Conservation (phyloP, 306 rosid genomes). For the Cercis canadensis region DNA sequence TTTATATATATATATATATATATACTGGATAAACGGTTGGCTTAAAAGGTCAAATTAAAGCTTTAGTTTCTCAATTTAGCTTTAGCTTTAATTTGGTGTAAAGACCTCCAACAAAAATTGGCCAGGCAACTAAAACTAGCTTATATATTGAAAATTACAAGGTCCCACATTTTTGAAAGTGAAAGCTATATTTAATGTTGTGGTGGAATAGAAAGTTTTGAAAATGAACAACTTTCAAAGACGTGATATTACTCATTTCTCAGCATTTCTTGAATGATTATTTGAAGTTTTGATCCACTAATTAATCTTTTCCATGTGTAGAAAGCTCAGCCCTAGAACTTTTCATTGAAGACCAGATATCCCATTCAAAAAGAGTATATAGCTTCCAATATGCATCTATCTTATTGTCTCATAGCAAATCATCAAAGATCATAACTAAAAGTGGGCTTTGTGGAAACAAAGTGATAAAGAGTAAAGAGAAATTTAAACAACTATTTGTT, state of each 20-base stretch:
- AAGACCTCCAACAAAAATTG: too few species aligned
- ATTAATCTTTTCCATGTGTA: background rate
- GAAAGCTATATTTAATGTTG: background rate
- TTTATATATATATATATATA: background rate
- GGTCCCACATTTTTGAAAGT: background rate
- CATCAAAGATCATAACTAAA: conserved; percentile 2
- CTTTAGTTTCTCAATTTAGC: background rate
- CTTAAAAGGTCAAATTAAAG: background rate
- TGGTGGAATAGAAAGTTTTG: background rate
- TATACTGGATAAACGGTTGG: background rate
- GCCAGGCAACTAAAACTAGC: background rate
- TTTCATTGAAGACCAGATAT: background rate
- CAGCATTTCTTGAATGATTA: background rate
- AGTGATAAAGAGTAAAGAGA: background rate
- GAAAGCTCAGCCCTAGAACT: background rate
- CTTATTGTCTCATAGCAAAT: background rate
- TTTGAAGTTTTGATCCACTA: background rate
- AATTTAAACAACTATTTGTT: background rate
- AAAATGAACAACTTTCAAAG: background rate
- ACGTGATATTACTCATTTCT: background rate
- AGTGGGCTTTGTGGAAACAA: background rate
- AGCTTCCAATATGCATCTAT: background rate
- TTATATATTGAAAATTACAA: background rate
- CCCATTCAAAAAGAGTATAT: background rate
- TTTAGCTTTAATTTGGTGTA: background rate